Base-by-base conservation (phyloP, 2,329 filamentous ascomycete species). In the Aspergillus sp. region DNA sequence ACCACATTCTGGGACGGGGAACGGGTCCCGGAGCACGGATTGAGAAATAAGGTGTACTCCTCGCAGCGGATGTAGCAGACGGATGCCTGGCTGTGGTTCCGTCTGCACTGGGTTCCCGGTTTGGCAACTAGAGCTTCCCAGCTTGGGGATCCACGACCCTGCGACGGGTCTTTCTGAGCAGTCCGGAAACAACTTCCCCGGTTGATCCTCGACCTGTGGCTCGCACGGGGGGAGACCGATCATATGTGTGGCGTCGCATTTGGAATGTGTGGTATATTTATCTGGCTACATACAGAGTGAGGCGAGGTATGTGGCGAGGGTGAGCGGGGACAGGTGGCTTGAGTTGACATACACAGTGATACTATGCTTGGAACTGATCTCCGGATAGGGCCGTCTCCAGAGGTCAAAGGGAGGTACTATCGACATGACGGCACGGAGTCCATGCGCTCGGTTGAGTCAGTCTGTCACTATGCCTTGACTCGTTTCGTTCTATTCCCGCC, bases 31-130 rank as follows among this genome's bases (percentile, higher is more conserved):
- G 30, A 13, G 41, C 48, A 56, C 52, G 42, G 38, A 52, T 48
- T 17, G 38, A 53, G 30, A 53, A 60, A 58, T 62, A 62, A 51
- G 49, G 32, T 54, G 57, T 50, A 39, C 58, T 59, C 61, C 61
- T 61, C 58, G 48, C 61, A 63, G 61, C 59, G 58, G 58, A 61
- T 57, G 54, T 53, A 44, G 44, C 54, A 57, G 54, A 49, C 54
- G 54, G 54, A 61, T 32, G 17, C 38, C 54, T 39, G 41, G 17
- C 10, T 38, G 30, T 49, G 44, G 13, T 50, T 50, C 19, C 49
- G 36, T 36, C 58, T 47, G 44, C 44, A 42, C 23, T 50, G 51
- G 38, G 11, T 59, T 55, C 54, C 59, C 48, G 47, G 49, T 54
- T 54, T 44, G 47, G 48, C 21, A 21, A 49, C 8, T 32, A 23